Evolutionary conservation across 1,284 basidiomycete species (phyloP).

Genomic region (Anthracocystis setariae): DNA sequence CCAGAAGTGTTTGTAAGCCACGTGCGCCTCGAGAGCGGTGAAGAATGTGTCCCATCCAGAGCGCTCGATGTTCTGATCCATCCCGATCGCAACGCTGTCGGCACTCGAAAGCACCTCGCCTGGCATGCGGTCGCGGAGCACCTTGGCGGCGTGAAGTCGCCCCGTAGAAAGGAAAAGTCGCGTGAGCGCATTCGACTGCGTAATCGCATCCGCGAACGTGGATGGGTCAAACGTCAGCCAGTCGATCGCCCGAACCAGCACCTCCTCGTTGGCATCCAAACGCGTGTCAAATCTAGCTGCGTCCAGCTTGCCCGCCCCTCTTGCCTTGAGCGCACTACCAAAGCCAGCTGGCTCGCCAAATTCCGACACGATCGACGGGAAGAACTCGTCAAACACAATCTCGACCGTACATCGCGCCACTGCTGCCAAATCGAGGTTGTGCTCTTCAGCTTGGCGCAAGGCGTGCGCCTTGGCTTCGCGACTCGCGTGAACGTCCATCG

Average conservation of each 20-base stretch:
- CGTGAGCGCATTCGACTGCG: constrained; percentile 61
- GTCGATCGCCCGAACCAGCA: constrained; percentile 86
- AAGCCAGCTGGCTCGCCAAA: constrained; percentile 31
- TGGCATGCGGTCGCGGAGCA: constrained; percentile 57
- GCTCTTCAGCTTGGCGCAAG: constrained; percentile 80
- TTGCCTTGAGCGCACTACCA: constrained; percentile 17
- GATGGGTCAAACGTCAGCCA: constrained; percentile 82
- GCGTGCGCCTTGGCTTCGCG: constrained; percentile 78
- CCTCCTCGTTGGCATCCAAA: constrained; percentile 49
- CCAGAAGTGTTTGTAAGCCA: constrained; percentile 57
- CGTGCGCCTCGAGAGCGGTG: constrained; percentile 55
- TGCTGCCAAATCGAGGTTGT: constrained; percentile 81
- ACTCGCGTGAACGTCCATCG: constrained; percentile 77
- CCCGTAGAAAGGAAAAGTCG: constrained; percentile 60
- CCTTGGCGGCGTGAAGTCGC: constrained; percentile 60
- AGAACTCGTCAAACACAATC: constrained; percentile 71
- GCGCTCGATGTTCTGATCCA: constrained; percentile 57
- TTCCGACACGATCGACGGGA: constrained; percentile 69
- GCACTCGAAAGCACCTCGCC: constrained; percentile 47
- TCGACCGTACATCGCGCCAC: constrained; percentile 86
- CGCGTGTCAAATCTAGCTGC: constrained; percentile 38
- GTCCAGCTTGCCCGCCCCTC: constrained; percentile 16
- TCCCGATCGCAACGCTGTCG: constrained; percentile 27
- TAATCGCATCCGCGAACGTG: constrained; percentile 63
- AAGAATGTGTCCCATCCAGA: constrained; percentile 64